phyloP scores from a whole-genome alignment of 768 basidiomycete genomes.

The Phaeotremella fagi region DNA sequence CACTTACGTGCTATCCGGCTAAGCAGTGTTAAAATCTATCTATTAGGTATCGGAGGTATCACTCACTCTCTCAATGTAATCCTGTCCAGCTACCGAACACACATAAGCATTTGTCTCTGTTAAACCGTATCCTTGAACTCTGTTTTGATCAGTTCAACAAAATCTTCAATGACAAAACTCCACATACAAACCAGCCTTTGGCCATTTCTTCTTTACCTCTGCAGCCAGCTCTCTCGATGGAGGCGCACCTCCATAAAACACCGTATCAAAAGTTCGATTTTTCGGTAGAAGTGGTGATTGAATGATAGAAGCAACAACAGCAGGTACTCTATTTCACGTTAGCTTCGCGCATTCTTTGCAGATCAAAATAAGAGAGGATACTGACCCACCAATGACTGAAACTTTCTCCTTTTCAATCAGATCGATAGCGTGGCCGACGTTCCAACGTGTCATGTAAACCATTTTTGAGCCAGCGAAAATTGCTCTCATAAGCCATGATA shows the following conservation, averaged over 20 bases:
- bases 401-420: slow-evolving; percentile 31
- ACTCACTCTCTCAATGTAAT: slow-evolving; percentile 33
- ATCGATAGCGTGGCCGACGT: slow-evolving; percentile 24
- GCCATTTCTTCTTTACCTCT: slow-evolving; percentile 36
- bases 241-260: slow-evolving; percentile 43
- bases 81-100: slow-evolving; percentile 36
- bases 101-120: slow-evolving; percentile 45
- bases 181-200: slow-evolving; percentile 37
- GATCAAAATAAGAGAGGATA: neutral
- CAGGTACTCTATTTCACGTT: slow-evolving; percentile 22
- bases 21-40: neutral
- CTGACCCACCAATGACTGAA: slow-evolving; percentile 39
- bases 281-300: slow-evolving; percentile 23
- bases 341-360: neutral
- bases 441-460: slow-evolving; percentile 33
- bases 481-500: slow-evolving; percentile 41
- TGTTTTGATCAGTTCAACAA: slow-evolving; percentile 2
- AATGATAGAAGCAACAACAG: slow-evolving; percentile 32
- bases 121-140: slow-evolving; percentile 42
- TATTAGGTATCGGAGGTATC: neutral
- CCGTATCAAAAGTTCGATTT: slow-evolving; percentile 26
- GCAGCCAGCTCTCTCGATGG: slow-evolving; percentile 32
- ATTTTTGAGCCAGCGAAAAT: slow-evolving; percentile 39
- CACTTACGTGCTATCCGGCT: slow-evolving; percentile 44
- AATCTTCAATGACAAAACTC: neutral